A percentile compares a stretch with the other conserved stretches of the same genome.
phyloP scores from a whole-genome alignment of 2,329 filamentous ascomycete species.

The Escovopsis sp. region DNA sequence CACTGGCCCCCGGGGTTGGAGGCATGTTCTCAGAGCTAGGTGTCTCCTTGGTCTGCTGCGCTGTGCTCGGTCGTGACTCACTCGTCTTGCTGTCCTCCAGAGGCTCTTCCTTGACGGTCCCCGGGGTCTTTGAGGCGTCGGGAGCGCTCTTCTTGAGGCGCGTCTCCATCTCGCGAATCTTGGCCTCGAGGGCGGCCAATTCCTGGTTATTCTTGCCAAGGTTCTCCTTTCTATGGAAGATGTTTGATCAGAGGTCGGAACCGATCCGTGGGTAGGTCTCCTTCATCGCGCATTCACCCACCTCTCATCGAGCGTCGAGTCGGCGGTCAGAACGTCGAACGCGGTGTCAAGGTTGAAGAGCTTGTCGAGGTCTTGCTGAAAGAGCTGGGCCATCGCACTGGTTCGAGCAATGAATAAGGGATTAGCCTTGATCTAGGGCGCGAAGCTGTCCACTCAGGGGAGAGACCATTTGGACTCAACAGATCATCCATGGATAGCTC shows the following conservation, averaged over 20 bases:
- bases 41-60: constrained; percentile 32
- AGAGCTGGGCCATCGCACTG: constrained; percentile 77
- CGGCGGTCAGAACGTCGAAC: constrained; percentile 55
- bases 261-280: no score
- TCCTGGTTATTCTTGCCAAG: constrained; percentile 62
- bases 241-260: no score
- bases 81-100: constrained; percentile 22
- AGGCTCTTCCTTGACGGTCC: constrained; percentile 6
- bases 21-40: constrained; percentile 42
- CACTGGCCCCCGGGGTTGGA: constrained; percentile 44
- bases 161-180: constrained; percentile 72
- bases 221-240: constrained; percentile 52
- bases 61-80: constrained; percentile 37
- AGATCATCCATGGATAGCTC: constrained; percentile 2
- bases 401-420: no score
- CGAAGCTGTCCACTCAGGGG: no score
- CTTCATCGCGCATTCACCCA: constrained; percentile 39
- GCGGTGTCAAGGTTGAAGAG: constrained; percentile 79
- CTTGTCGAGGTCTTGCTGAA: constrained; percentile 72
- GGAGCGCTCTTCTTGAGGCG: constrained; percentile 38
- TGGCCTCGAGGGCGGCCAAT: constrained; percentile 71
- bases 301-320: constrained; percentile 56
- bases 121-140: constrained; percentile 3
- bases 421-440: no score
- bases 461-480: neutral